A percentile compares a stretch with the other conserved stretches of the same genome.
Evolutionary conservation across 192 early-diverging fungal species (phyloP).

Genomic region (Dissophora globulifera): DNA sequence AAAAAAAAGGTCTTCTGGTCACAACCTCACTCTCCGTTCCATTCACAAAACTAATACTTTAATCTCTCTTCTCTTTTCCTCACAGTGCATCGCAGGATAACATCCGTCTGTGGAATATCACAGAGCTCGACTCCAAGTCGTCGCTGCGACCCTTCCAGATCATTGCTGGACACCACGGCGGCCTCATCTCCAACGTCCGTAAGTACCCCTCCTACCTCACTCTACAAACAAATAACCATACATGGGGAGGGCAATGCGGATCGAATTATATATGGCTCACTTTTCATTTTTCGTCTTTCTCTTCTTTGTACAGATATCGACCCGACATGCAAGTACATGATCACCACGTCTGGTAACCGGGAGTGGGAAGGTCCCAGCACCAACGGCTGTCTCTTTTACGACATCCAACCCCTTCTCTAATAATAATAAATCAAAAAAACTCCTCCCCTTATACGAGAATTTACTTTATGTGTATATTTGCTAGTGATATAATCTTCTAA

Average conservation of each 20-base stretch:
- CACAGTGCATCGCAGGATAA: constrained; percentile 90
- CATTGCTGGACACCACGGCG: constrained; percentile 94
- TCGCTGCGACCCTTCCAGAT: constrained; percentile 78
- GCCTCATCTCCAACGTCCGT: constrained; percentile 80
- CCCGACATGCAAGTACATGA: constrained; percentile 79
- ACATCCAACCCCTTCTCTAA: constrained; percentile 67
- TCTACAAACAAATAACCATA: too few relatives aligned
- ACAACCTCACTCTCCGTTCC: too few relatives aligned
- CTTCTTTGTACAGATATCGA: constrained; percentile 70
- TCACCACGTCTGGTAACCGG: constrained; percentile 91
- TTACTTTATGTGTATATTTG: too few relatives aligned
- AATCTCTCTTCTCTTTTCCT: too few relatives aligned
- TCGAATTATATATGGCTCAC: too few relatives aligned
- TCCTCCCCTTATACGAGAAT: too few relatives aligned
- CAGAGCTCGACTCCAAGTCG: constrained; percentile 50
- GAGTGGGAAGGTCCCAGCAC: constrained; percentile 96
- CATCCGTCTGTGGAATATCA: constrained; percentile 90
- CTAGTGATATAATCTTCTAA: too few relatives aligned
- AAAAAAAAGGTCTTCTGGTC: too few relatives aligned
- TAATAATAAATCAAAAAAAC: neutral
- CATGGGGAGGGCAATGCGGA: too few relatives aligned
- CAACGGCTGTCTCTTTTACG: constrained; percentile 88
- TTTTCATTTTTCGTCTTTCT: constrained; percentile 1
- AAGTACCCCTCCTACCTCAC: too few relatives aligned
- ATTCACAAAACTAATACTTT: too few relatives aligned